Evolutionary conservation across 768 basidiomycete species (phyloP), one percentile per base, ranked within the genome.

Genomic region (Leccinum variicolor): DNA sequence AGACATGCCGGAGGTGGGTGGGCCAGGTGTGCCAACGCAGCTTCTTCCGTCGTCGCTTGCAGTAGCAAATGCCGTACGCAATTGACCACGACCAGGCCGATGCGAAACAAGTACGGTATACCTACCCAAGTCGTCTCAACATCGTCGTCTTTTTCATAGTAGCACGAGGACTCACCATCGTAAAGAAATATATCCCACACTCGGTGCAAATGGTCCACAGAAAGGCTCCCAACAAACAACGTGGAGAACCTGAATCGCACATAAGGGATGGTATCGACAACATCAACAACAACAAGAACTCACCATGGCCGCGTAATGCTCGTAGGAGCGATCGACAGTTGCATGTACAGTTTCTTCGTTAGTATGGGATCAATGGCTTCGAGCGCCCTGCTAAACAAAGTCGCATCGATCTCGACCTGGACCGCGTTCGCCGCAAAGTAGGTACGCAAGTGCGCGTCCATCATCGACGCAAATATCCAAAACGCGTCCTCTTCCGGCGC

Each of bases 401-500:
- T 77, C 0, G 89, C 81, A 58, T 93, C 92, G 8, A 93, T 85
- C 62, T 92, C 90, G 55, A 91, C 74, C 68, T 90, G 89, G 3
- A 78, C 76, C 2, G 78, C 74, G 51, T 73, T 79, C 3, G 78
- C 65, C 36, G 86, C 82, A 67, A 91, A 94, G 69, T 92, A 92
- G 0, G 85, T 77, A 1, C 91, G 86, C n/a, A 92, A 75, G 62
- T 92, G 85, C 1, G 82, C 81, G 62, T 93, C 90, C 91, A 94
- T 94, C 61, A 93, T 74, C 3, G 90, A 90, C 1, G 90, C 80
- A 67, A 93, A 92, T 19, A 89, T 92, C 91, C 91, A 94, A 69
- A 94, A 94, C 0, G 89, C 91, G 62, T 94, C 92, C 68, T 94
- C 92, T 61, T 94, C 91, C 0, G 91, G 92, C 0, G 89, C 83